Evolutionary conservation across 2,329 filamentous ascomycete genomes (phyloP), one percentile per base, ranked within the genome.

Genomic region (Fusarium irregulare): DNA sequence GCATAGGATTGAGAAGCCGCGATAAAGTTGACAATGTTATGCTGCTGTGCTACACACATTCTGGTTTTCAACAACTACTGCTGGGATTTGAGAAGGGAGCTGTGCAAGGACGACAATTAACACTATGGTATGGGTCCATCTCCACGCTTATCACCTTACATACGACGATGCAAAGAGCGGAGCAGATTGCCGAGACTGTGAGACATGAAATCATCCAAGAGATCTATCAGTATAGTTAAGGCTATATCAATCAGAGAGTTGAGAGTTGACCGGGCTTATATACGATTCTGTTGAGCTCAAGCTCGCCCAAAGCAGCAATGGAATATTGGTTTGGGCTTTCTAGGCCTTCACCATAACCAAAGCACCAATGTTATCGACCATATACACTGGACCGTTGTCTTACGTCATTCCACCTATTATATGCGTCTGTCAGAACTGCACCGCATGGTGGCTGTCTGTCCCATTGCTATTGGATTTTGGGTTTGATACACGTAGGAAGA

Each of bases 401-500:
- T 71, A 71, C 68, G 59, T 71, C 68, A 71, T 61, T 37, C 18
- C 30, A 32, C n/a, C 34, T 23, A 28, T 27, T 45, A 34, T 53
- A 55, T 42, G 47, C 34, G 42, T 45, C 34, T 46, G 37, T 49
- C 30, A 57, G 47, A 51, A 37, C 47, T 50, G 55, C 30, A 65
- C 49, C 6, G 42, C 32, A 59, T 32, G 23, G 23, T 20, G 44
- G 40, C 14, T 32, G 50, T 21, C 27, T 42, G 48, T 30, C 20
- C 41, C 41, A 40, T 21, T 37, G n/a, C 42, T 21, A 25, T 42
- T 54, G 45, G 46, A 40, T 40, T 46, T 34, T 30, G 27, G 23
- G n/a, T 12, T 53, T 53, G 16, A 53, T 32, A 40, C 28, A 48
- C 41, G 48, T 32, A 32, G 27, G 14, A 41, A 23, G 23, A 66